Conservation (phyloP, 2,329 filamentous ascomycete species). For the Tympanopsis confertula region DNA sequence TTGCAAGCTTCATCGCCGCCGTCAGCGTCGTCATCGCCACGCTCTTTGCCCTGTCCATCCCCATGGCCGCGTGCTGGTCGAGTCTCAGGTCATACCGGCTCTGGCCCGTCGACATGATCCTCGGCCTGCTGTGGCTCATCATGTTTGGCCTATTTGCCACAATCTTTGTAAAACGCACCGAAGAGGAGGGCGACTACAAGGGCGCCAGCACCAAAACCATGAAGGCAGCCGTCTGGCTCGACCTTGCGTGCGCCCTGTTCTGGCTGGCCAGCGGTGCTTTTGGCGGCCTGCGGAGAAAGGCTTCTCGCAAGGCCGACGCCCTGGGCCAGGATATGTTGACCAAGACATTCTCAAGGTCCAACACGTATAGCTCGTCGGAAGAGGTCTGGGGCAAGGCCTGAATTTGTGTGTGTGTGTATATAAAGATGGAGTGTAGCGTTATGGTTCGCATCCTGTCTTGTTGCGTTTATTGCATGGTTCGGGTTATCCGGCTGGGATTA, state of each 20-base stretch:
- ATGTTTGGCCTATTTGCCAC: slow-evolving; percentile 63
- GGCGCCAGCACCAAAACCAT: slow-evolving; percentile 34
- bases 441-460: too few relatives aligned
- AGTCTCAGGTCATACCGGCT: slow-evolving; percentile 27
- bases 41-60: slow-evolving; percentile 21
- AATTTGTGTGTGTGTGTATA: too few relatives aligned
- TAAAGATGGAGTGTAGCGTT: too few relatives aligned
- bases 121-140: slow-evolving; percentile 45
- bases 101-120: slow-evolving; percentile 29
- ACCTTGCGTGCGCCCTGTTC: slow-evolving; percentile 53
- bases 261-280: slow-evolving; percentile 43
- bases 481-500: too few relatives aligned
- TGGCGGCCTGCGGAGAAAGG: slow-evolving; percentile 11
- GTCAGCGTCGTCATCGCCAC: slow-evolving; percentile 40
- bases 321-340: too few relatives aligned
- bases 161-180: slow-evolving; percentile 53
- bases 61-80: slow-evolving; percentile 17
- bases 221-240: slow-evolving; percentile 65
- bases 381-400: too few relatives aligned
- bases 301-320: neutral
- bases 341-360: too few relatives aligned
- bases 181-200: slow-evolving; percentile 36
- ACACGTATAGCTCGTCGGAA: too few relatives aligned
- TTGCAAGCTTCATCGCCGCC: slow-evolving; percentile 46
- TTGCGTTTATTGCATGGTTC: too few relatives aligned